Conservation (phyloP, 768 basidiomycete species). For the Leucocoprinus sp. region DNA sequence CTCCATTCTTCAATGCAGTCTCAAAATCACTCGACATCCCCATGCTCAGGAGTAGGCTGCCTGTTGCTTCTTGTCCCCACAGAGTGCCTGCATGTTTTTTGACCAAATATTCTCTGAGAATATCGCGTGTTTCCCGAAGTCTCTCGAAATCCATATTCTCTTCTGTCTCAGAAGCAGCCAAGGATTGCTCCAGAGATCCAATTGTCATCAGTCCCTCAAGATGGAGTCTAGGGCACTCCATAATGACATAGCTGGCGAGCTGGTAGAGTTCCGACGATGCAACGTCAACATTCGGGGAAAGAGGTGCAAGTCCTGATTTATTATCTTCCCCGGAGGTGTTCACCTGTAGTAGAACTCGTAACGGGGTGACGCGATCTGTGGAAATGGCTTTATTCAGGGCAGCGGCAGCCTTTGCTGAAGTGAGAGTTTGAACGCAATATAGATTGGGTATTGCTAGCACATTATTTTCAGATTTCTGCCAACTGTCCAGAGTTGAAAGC, state of each 20-base stretch:
- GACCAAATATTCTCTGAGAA: conserved; percentile 40
- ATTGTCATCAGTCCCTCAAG: conserved; percentile 96
- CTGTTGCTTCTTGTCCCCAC: conserved; percentile 43
- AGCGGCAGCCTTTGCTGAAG: conserved; percentile 72
- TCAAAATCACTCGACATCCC: conserved; percentile 97
- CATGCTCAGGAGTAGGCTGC: conserved; percentile 70
- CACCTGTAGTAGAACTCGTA: conserved; percentile 85
- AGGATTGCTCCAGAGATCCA: conserved; percentile 71
- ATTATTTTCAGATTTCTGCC: background rate
- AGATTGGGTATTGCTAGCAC: conserved; percentile 87
- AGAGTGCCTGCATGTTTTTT: conserved; percentile 14
- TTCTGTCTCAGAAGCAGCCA: conserved; percentile 37
- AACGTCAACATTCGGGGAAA: conserved; percentile 28
- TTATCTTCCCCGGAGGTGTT: conserved; percentile 92
- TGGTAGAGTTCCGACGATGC: conserved; percentile 44
- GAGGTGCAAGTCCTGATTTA: conserved; percentile 79
- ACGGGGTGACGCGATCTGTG: conserved; percentile 41
- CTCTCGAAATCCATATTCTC: conserved; percentile 65
- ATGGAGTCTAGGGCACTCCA: conserved; percentile 63
- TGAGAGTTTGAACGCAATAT: conserved; percentile 78
- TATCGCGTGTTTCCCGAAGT: conserved; percentile 56
- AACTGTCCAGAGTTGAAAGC: background rate
- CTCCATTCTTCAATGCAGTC: conserved; percentile 74
- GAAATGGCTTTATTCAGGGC: conserved; percentile 70
- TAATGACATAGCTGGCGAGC: conserved; percentile 65